These are phyloP conservation scores for Hysterangium stoloniferum DNA, from an alignment of 768 basidiomycete species.

Conservation along the genomic window DNA sequence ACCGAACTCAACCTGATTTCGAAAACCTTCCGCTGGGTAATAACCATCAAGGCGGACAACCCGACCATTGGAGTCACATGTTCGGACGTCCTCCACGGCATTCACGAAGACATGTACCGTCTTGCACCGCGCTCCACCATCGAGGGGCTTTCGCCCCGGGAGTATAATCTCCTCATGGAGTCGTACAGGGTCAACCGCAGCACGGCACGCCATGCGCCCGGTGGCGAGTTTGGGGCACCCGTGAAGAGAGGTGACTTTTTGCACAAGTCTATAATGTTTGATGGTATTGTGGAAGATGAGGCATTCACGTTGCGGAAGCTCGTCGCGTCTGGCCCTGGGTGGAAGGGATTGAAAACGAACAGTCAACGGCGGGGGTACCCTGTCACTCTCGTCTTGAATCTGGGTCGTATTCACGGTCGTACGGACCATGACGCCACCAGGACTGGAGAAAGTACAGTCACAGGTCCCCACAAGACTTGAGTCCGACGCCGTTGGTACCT, in stretches of 20 bases:
- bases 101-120: conserved; percentile 43
- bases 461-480: neutral
- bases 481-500: no score
- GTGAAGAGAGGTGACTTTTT: conserved; percentile 66
- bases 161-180: conserved; percentile 46
- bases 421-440: no score
- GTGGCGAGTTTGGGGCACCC: conserved; percentile 54
- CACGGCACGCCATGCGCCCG: conserved; percentile 54
- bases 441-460: neutral
- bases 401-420: no score
- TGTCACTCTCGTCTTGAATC: no score
- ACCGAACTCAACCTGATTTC: conserved; percentile 46
- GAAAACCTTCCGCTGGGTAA: conserved; percentile 45
- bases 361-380: no score
- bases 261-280: conserved; percentile 49
- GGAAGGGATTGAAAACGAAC: conserved; percentile 4
- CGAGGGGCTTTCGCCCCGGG: conserved; percentile 27
- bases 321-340: conserved; percentile 1
- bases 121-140: conserved; percentile 12
- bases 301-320: conserved; percentile 8
- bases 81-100: conserved; percentile 52
- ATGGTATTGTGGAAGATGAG: conserved; percentile 47
- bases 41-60: conserved; percentile 39
- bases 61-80: conserved; percentile 53
- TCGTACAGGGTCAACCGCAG: conserved; percentile 64